Evolutionary conservation across 495 filamentous ascomycete species (phyloP).

Genomic region (Durotheca rogersii): DNA sequence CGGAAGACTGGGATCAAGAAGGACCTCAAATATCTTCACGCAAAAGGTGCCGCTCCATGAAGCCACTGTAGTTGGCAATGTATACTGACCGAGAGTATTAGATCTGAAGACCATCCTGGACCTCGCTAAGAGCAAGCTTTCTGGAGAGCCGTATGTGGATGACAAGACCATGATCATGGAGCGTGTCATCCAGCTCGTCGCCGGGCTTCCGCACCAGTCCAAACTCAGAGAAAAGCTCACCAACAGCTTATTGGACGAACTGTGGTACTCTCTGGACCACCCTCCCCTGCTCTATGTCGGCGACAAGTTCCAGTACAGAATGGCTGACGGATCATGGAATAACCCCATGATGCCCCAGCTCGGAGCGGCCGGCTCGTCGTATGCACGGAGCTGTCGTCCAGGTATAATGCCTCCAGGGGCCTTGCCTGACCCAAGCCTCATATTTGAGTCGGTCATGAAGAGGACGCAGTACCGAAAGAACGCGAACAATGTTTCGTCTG

Average conservation of each 20-base stretch:
- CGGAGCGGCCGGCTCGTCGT: slow-evolving; percentile 53
- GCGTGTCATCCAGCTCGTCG: slow-evolving; percentile 71
- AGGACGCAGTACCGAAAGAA: slow-evolving; percentile 47
- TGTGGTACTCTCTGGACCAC: slow-evolving; percentile 65
- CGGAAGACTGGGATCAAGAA: slow-evolving; percentile 56
- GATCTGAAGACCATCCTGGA: slow-evolving; percentile 44
- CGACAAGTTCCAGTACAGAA: slow-evolving; percentile 65
- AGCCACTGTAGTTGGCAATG: not conserved
- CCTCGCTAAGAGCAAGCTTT: slow-evolving; percentile 41
- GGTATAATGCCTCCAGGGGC: slow-evolving; percentile 60
- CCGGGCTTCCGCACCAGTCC: slow-evolving; percentile 61
- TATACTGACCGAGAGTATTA: slow-evolving; percentile 20
- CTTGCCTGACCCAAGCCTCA: slow-evolving; percentile 70
- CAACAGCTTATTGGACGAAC: slow-evolving; percentile 66
- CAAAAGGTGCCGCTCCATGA: slow-evolving; percentile 35
- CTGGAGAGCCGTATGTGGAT: slow-evolving; percentile 57
- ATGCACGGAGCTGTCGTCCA: slow-evolving; percentile 73
- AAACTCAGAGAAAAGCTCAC: slow-evolving; percentile 65
- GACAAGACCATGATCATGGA: slow-evolving; percentile 86
- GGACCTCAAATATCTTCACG: slow-evolving; percentile 60
- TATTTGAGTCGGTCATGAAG: slow-evolving; percentile 72
- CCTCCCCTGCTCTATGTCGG: slow-evolving; percentile 60
- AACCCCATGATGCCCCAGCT: slow-evolving; percentile 48
- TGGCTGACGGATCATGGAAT: slow-evolving; percentile 69
- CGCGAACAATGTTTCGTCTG: slow-evolving; percentile 76